phyloP scores from a whole-genome alignment of 768 basidiomycete species.

The Pleurotus djamor region DNA sequence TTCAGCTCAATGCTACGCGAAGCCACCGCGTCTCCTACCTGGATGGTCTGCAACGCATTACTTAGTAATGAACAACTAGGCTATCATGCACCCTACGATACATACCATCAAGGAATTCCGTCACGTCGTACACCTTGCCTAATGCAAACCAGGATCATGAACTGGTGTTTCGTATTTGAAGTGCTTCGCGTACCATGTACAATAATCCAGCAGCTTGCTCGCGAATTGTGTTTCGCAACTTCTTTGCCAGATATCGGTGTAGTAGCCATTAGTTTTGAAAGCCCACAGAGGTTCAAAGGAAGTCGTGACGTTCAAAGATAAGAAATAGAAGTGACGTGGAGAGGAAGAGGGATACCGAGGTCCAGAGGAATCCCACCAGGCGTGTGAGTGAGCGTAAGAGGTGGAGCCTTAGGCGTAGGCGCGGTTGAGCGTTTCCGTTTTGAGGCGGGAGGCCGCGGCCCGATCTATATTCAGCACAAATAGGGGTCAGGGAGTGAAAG shows the following conservation, averaged over 20 bases:
- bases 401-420: too few relatives aligned
- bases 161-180: constrained; percentile 9
- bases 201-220: constrained; percentile 80
- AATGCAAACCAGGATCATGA: background rate
- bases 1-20: background rate
- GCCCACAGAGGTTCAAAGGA: too few relatives aligned
- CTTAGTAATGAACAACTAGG: background rate
- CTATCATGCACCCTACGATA: background rate
- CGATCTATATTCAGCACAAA: too few relatives aligned
- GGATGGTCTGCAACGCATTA: background rate
- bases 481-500: too few relatives aligned
- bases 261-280: too few relatives aligned
- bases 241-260: constrained; percentile 40
- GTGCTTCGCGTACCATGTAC: constrained; percentile 57
- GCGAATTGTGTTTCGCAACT: constrained; percentile 52
- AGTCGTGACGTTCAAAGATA: background rate
- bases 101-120: constrained; percentile 71
- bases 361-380: too few relatives aligned
- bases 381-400: too few relatives aligned
- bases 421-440: too few relatives aligned
- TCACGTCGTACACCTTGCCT: constrained; percentile 80
- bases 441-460: too few relatives aligned
- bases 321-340: background rate
- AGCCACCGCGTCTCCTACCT: background rate
- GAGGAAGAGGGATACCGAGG: too few relatives aligned